Base-by-base conservation (phyloP, 208 protist species). In the Herpetomonas tarakana region DNA sequence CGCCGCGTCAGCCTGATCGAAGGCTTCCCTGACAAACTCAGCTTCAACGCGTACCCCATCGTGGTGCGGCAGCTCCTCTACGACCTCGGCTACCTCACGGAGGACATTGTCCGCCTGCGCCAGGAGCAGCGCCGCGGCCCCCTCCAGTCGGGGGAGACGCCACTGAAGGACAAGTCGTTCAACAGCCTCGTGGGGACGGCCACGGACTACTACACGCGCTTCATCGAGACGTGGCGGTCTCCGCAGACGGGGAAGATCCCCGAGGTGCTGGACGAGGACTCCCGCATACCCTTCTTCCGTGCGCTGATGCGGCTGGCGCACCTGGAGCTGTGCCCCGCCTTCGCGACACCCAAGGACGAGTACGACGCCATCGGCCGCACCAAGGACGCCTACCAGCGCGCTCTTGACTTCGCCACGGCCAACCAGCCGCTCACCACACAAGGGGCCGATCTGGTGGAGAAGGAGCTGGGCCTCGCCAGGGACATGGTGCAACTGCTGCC, bases 31-130 rank as follows among this genome's bases (percentile, higher is more conserved):
- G 62, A 62, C 41, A 74, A 95, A 70, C 75, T 97, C 35, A 96
- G 71, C 65, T 92, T 91, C 73, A 91, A 95, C 39, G 81, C 87
- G 1, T 97, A 97, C 66, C 77, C 84, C 0, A 83, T 78, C 18
- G 69, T 91, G 25, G 58, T 92, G 52, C 76, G 89, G 2, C 86
- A 96, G 65, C 66, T 97, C 22, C 62, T 92, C 3, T 92, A 87
- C 71, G 92, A 97, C 52, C 65, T 95, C 6, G 92, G 89, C 16
- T 56, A 50, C 16, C 78, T 95, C 35, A 73, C 86, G 54, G 76
- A 89, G 49, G 84, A 92, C 28, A 68, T 91, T 31, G 26, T 88
- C 25, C 72, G 78, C 16, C 65, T 96, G 44, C 79, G 86, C 18
- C 63, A 74, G 21, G 68, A 75, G 68, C 91, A 96, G 65, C 77